Base-by-base conservation (phyloP, 2,329 filamentous ascomycete genomes). In the Colletotrichum cordylinicola region DNA sequence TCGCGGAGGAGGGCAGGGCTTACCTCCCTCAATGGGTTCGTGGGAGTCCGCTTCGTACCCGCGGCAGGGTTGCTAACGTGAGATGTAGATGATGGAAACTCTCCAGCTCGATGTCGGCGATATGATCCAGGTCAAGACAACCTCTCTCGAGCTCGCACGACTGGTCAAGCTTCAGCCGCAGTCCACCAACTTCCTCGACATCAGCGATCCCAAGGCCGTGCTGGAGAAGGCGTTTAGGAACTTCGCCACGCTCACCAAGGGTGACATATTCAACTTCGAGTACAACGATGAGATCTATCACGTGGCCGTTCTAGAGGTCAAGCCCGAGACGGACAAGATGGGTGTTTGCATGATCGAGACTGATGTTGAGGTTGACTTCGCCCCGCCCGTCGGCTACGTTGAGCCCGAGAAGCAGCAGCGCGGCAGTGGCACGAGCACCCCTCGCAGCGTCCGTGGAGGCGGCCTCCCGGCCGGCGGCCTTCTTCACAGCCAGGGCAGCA, bases 91-190 rank as follows among this genome's bases (percentile, higher is more conserved):
- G 88, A 98, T 99, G 97, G 92, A 96, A 87, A 97, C 95, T 0
- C 91, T 99, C 7, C 88, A 91, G 3, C 92, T 99, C 72, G 96
- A 98, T 75, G 95, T 96, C 2, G 97, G 97, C 68, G 97, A 99
- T 82, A 93, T 99, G 81, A 91, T 99, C 5, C 96, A 99, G 86
- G 93, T 98, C 84, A 98, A 98, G 85, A 98, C 95, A 10, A 98
- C 97, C 3, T 96, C 98, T 56, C 91, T 99, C 18, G 95, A 96
- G 67, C 93, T 96, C 1, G 97, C 97, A 39, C 93, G 93, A 78
- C 94, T 98, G 85, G 98, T 99, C 87, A 99, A 99, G 86, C 91
- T 99, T 10, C 96, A 99, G 87, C 95, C 97, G 0, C 97, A 99
- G 86, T 96, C 95, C 27, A 93, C 94, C 68, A 94, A 94, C 80